Conservation (phyloP, 2,329 filamentous ascomycete species). For the Tolypocladium sp. region DNA sequence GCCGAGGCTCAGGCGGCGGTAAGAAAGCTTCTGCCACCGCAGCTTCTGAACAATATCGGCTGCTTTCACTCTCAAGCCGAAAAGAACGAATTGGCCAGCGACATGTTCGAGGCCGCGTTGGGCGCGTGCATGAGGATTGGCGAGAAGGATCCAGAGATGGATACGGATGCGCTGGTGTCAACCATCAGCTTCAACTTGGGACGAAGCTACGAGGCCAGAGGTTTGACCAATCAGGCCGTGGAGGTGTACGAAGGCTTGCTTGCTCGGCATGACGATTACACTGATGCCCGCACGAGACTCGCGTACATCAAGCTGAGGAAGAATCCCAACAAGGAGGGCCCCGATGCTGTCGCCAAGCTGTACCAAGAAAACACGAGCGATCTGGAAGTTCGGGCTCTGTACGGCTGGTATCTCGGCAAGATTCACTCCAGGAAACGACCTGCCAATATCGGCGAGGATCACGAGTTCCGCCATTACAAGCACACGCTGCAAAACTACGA, state of each 20-base stretch:
- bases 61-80: conserved; percentile 90
- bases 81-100: conserved; percentile 68
- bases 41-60: conserved; percentile 93
- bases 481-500: conserved; percentile 89
- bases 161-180: conserved; percentile 86
- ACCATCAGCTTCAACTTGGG: conserved; percentile 97
- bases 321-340: conserved; percentile 75
- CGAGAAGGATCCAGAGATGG: conserved; percentile 64
- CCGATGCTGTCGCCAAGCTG: conserved; percentile 74
- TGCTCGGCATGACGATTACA: conserved; percentile 81
- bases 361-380: conserved; percentile 79
- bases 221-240: conserved; percentile 71
- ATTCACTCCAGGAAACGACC: conserved; percentile 70
- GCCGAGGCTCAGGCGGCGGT: conserved; percentile 50
- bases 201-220: conserved; percentile 81
- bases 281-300: conserved; percentile 78
- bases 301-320: conserved; percentile 83
- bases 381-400: conserved; percentile 83
- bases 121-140: conserved; percentile 77
- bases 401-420: conserved; percentile 91
- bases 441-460: conserved; percentile 75
- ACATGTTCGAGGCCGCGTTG: conserved; percentile 87
- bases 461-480: conserved; percentile 90
- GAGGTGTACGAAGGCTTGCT: conserved; percentile 83
- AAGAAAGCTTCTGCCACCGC: conserved; percentile 74